Base-by-base conservation (phyloP, 345 rosid genomes). In the Noccaea bulbosa region DNA sequence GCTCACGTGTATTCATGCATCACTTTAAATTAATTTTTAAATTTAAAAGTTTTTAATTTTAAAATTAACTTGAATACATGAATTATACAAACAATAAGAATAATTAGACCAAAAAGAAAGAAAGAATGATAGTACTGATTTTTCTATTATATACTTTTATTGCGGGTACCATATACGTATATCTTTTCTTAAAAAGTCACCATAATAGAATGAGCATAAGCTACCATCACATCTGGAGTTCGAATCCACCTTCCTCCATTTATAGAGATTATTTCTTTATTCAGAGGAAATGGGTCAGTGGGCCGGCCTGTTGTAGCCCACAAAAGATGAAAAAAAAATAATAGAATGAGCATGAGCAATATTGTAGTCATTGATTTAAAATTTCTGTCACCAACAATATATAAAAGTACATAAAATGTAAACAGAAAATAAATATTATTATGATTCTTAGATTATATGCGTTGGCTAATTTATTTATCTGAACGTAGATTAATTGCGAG, bases 1-100 rank as follows among this genome's bases (percentile, higher is more conserved):
- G 87, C 81, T 92, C 96, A 89, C 96, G 96, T 92, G 92, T 79
- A 81, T 74, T 65, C 81, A 83, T 81, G 74, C 74, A 75, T 68
- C 59, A 6, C 37, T 67, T 39, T 73, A 55, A 71, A 73, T 45
- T 40, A 71, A 73, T 71, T 55, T 76, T 62, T 32, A 41, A 48
- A 2, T 27, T 3, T 11, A 32, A 11, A 2, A 11, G 3, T 27
- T 27, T 27, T 4, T 15, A 1, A 10, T 5, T 30, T 11, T 27
- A 7, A 16, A 56, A n/a, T 34, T 11, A 8, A 20, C 56, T 6
- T 35, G 11, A 7, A 43, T 44, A 12, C 16, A 66, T 44, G 35
- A 11, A 69, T 33, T 50, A 56, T 9, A 67, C 33, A 54, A 46
- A 44, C 35, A 37, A 58, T 22, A 56, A n/a, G 16, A 37, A 56